Evolutionary conservation across 768 basidiomycete species (phyloP).

Genomic region (Pleurotus pulmonarius): DNA sequence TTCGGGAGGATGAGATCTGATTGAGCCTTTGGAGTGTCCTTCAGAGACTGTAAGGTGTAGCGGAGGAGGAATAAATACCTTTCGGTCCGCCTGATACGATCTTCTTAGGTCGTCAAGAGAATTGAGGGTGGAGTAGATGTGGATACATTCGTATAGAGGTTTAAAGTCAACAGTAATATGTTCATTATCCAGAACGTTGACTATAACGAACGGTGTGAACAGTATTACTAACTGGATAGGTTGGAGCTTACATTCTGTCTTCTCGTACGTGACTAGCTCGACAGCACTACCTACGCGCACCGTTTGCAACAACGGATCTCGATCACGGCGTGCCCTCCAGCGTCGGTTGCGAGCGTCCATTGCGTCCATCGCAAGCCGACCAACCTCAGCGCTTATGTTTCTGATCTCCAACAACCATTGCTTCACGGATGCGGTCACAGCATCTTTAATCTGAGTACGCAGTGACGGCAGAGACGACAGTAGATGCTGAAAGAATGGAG

Average conservation of each 20-base stretch:
- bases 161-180: constrained; percentile 88
- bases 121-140: constrained; percentile 90
- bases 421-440: constrained; percentile 92
- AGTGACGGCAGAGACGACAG: constrained; percentile 89
- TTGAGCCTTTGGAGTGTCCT: constrained; percentile 67
- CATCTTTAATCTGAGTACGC: constrained; percentile 84
- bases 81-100: constrained; percentile 96
- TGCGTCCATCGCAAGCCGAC: constrained; percentile 80
- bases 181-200: constrained; percentile 90
- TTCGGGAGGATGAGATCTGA: constrained; percentile 89
- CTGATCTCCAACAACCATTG: constrained; percentile 96
- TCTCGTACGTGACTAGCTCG: constrained; percentile 89
- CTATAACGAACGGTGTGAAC: constrained; percentile 36
- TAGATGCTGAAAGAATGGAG: constrained; percentile 90
- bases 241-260: constrained; percentile 80
- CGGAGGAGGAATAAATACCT: constrained; percentile 40
- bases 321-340: constrained; percentile 83
- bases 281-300: constrained; percentile 89
- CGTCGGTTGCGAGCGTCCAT: constrained; percentile 82
- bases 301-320: constrained; percentile 71
- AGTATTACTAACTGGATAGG: not conserved
- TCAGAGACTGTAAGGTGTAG: not conserved
- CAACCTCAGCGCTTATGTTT: constrained; percentile 83
- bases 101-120: constrained; percentile 85
- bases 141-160: constrained; percentile 94